Evolutionary conservation across 2,329 filamentous ascomycete genomes (phyloP).

Genomic region (Salinomyces thailandicus): DNA sequence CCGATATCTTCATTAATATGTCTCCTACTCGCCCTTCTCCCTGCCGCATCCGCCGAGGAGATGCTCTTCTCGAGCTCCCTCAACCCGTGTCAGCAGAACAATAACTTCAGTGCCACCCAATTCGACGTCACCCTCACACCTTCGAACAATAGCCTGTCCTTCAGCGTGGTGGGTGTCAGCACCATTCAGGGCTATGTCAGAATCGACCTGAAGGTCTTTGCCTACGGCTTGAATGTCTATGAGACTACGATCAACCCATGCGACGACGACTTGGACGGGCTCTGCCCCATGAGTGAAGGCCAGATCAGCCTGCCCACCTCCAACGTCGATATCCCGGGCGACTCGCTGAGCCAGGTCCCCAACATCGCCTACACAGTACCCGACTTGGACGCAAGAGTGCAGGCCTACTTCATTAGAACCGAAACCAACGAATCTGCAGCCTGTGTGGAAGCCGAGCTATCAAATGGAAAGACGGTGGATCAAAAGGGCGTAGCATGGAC

Average conservation of each 20-base stretch:
- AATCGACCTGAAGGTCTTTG: conserved; percentile 65
- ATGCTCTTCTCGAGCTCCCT: conserved; percentile 74
- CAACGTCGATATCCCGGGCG: conserved; percentile 49
- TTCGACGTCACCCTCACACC: conserved; percentile 79
- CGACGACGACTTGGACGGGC: conserved; percentile 54
- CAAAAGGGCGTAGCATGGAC: conserved; percentile 81
- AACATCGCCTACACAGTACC: conserved; percentile 80
- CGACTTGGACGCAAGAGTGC: conserved; percentile 78
- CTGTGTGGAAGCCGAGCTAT: conserved; percentile 78
- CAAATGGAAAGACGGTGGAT: conserved; percentile 87
- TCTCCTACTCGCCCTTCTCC: conserved; percentile 30
- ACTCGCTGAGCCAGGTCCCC: conserved; percentile 57
- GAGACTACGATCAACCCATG: conserved; percentile 65
- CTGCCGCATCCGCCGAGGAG: conserved; percentile 47
- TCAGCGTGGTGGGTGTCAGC: conserved; percentile 72
- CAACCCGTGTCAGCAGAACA: conserved; percentile 73
- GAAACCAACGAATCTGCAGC: conserved; percentile 56
- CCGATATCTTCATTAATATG: conserved; percentile 22
- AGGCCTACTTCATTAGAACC: conserved; percentile 67
- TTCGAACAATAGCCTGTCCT: conserved; percentile 58
- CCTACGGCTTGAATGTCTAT: conserved; percentile 71
- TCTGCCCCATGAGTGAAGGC: conserved; percentile 86
- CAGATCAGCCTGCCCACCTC: conserved; percentile 53
- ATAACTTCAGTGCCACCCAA: conserved; percentile 73
- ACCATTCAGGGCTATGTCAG: conserved; percentile 72